Conservation (phyloP, 805 yeast species). For the Monosporozyma unispora region DNA sequence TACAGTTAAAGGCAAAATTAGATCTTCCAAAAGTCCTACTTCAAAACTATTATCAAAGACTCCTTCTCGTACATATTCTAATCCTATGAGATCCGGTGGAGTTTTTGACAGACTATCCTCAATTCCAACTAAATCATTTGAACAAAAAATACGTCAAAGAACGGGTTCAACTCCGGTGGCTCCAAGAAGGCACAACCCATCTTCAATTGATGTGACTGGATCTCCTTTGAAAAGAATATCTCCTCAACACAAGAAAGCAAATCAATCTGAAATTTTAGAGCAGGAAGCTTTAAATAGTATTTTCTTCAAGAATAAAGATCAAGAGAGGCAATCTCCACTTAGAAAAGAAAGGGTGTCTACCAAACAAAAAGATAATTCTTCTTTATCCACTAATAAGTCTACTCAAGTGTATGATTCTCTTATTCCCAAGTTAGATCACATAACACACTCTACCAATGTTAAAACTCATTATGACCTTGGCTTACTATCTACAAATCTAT, state of each 20-base stretch:
- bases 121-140: constrained; percentile 26
- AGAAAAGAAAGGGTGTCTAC: background rate
- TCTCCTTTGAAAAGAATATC: constrained; percentile 23
- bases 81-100: constrained; percentile 6
- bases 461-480: no score
- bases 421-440: background rate
- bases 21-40: background rate
- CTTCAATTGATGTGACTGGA: constrained; percentile 23
- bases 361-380: background rate
- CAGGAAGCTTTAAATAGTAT: constrained; percentile 25
- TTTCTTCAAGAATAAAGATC: constrained; percentile 13
- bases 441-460: background rate
- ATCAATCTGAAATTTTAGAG: constrained; percentile 15
- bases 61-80: background rate
- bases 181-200: constrained; percentile 6
- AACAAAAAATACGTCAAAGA: constrained; percentile 15
- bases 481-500: no score
- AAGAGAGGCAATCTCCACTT: background rate
- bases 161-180: background rate
- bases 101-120: constrained; percentile 28
- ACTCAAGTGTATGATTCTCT: background rate
- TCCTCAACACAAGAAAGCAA: constrained; percentile 5
- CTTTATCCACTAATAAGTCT: no score
- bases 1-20: background rate
- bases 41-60: background rate